Evolutionary conservation across 306 rosid species (phyloP).

Genomic region (Acacia crassicarpa): DNA sequence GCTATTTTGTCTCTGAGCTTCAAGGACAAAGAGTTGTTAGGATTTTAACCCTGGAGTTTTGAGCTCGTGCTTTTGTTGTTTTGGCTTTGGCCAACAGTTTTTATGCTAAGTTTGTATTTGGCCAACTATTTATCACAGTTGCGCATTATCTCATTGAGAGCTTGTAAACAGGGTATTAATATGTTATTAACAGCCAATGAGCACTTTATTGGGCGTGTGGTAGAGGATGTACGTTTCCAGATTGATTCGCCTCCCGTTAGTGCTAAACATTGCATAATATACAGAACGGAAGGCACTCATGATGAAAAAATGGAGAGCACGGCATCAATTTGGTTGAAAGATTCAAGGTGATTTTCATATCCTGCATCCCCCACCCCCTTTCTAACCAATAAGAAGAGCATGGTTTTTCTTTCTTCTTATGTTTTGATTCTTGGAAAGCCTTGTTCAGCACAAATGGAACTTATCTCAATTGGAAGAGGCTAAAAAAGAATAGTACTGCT

Average conservation of each 20-base stretch:
- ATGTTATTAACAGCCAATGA: conserved; percentile 70
- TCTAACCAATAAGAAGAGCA: conserved; percentile 7
- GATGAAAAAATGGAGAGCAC: conserved; percentile 47
- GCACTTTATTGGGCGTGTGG: conserved; percentile 72
- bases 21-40: neutral
- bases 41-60: neutral
- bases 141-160: conserved; percentile 16
- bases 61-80: neutral
- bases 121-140: neutral
- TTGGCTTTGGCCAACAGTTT: neutral
- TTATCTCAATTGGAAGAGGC: conserved; percentile 78
- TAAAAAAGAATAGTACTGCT: conserved; percentile 57
- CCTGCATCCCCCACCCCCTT: conserved; percentile 4
- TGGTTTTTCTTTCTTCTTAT: neutral
- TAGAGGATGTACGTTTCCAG: conserved; percentile 62
- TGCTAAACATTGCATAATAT: conserved; percentile 74
- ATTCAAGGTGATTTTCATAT: conserved; percentile 61
- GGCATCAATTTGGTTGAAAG: conserved; percentile 63
- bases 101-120: neutral
- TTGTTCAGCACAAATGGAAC: conserved; percentile 88
- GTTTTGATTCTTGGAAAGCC: conserved; percentile 31
- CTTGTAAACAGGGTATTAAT: conserved; percentile 67
- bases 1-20: conserved; percentile 13
- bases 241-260: conserved; percentile 77
- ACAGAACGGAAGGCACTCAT: conserved; percentile 48